Evolutionary conservation across 257 asterid genomes (phyloP), one percentile per base, ranked within the genome.

Genomic region (Jaltomata sinuosa): DNA sequence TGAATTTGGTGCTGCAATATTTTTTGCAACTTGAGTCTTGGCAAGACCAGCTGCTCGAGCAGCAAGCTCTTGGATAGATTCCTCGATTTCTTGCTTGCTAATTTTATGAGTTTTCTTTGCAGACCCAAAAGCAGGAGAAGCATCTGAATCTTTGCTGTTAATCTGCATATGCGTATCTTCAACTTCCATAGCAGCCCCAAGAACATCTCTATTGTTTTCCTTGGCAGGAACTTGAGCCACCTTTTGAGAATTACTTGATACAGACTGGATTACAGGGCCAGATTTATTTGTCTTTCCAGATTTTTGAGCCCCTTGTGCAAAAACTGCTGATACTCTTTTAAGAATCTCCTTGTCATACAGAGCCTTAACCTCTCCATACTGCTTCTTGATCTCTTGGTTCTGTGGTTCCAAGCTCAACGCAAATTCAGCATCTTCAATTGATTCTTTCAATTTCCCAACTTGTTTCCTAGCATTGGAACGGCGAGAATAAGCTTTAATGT

Each of bases 401-500:
- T 93, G 92, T 47, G 98, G 99, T 87, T 97, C 99, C 89, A 95
- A 89, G 85, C 93, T 95, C 90, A 92, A 90, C 79, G 97, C 97
- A 88, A 94, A 94, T 84, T 94, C 95, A 79, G 95, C 96, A 92
- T 97, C 99, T 76, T 97, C 96, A 74, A 93, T 83, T 76, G 98
- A 86, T 84, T 94, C 98, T 87, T 90, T 97, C 87, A 93, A 91
- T 92, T 93, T 97, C 83, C 96, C 97, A 83, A 97, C 97, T 89
- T 97, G 97, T 87, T 92, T 95, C 87, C 97, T 90, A 74, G 99
- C 96, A 12, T 97, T 97, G 52, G 98, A 91, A 83, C 99, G 95
- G 9, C 99, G 98, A 82, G 98, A 97, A 87, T 97, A 97, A 22
- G 99, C 98, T 89, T 97, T 97, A 85, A 95, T 90, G 90, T 95